Evolutionary conservation across 139 green algal species (phyloP), one percentile per base, ranked within the genome.

Genomic region (Tetradesmus obliquus): DNA sequence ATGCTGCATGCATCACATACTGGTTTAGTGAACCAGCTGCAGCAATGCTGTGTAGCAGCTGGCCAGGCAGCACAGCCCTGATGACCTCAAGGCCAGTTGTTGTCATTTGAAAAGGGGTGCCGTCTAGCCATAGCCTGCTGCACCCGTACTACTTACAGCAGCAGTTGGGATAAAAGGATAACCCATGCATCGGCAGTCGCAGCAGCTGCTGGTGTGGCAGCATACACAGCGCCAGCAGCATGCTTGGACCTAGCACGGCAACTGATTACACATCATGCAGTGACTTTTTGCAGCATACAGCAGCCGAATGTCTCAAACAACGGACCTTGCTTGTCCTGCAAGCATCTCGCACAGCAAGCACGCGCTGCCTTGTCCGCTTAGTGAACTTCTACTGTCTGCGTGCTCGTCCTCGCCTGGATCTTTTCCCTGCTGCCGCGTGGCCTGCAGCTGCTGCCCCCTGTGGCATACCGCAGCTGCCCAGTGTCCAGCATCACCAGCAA

Each of bases 401-500:
- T 45, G 32, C 32, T 45, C 32, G 32, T 45, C 32, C 32, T 45
- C 32, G 32, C 32, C 32, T 45, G 32, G 32, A 45, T 45, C 32
- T 45, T 45, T 45, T 45, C 32, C 32, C 32, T 45, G 32, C 32
- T 45, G 32, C 0, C 32, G 32, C 32, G 32, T 45, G 32, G 20
- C 15, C n/a, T 88, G 83, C 91, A 96, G 95, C 83, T 98, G 79
- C 92, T 99, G 69, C 96, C 97, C 12, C 96, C 97, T 0, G 69
- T 89, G 6, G 95, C 84, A 9, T 99, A 98, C 88, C 86, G 79
- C 2, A 82, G 97, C 82, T 86, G 92, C 20, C 98, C 97, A 5
- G 96, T 94, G 13, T 96, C 91, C 79, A 96, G 93, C 83, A 95
- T 98, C 62, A 93, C 91, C 71, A 97, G 95, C 45, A 97, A 96